phyloP scores from a whole-genome alignment of 2,329 filamentous ascomycete species.

The Ceratocystis harringtonii region DNA sequence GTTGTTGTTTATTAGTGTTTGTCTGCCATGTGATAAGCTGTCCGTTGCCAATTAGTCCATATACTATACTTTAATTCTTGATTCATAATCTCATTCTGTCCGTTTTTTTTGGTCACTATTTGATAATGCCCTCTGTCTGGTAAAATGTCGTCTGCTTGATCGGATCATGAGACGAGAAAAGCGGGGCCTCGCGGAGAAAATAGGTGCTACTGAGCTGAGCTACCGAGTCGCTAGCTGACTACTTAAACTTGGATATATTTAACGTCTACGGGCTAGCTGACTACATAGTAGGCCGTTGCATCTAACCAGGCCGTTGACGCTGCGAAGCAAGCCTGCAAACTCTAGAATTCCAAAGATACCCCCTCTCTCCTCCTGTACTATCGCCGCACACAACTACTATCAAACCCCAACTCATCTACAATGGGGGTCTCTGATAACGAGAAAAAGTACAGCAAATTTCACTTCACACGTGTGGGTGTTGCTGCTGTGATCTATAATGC shows the following conservation, averaged over 20 bases:
- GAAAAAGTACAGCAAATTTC: slow-evolving; percentile 13
- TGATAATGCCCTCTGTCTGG: too few relatives aligned
- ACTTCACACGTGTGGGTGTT: slow-evolving; percentile 33
- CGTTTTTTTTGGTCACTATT: background rate
- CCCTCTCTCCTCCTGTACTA: background rate
- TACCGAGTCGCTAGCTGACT: too few relatives aligned
- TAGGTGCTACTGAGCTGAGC: too few relatives aligned
- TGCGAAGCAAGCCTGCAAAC: too few relatives aligned
- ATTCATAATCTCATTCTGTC: background rate
- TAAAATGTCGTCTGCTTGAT: too few relatives aligned
- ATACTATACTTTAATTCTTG: background rate
- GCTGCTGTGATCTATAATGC: slow-evolving; percentile 31
- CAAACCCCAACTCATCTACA: background rate
- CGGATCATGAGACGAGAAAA: too few relatives aligned
- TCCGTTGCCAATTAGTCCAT: background rate
- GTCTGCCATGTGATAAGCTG: background rate
- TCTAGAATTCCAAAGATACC: too few relatives aligned
- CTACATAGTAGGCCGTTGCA: too few relatives aligned
- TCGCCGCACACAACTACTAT: background rate
- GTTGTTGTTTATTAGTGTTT: background rate
- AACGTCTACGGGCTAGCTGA: too few relatives aligned
- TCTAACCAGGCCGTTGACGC: too few relatives aligned
- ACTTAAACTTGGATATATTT: too few relatives aligned
- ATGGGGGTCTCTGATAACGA: background rate
- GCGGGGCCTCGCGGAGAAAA: too few relatives aligned